Conservation (phyloP, 192 early-diverging fungal species). For the Paraglomus occultum region DNA sequence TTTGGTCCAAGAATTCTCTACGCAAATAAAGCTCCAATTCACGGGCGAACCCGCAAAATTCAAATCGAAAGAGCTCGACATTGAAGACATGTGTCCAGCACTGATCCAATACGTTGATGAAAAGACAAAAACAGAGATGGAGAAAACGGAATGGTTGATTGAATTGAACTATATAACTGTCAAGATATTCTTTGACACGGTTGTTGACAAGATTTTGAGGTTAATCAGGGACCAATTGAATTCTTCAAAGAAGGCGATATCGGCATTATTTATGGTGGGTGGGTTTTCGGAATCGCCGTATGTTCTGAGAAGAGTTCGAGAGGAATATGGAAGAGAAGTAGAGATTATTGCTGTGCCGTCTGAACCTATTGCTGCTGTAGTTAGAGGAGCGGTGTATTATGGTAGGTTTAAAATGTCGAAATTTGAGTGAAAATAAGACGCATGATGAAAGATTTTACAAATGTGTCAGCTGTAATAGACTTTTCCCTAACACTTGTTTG, state of each 20-base stretch:
- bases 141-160: conserved; percentile 42
- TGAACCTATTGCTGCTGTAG: conserved; percentile 49
- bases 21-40: not conserved
- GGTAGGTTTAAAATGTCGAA: too few relatives aligned
- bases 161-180: not conserved
- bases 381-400: conserved; percentile 50
- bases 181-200: conserved; percentile 48
- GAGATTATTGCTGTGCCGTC: conserved; percentile 50
- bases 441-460: too few relatives aligned
- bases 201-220: conserved; percentile 49
- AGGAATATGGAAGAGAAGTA: conserved; percentile 46
- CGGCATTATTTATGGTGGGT: conserved; percentile 44
- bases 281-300: conserved; percentile 55
- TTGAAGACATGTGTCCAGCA: conserved; percentile 9
- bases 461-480: too few relatives aligned
- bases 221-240: conserved; percentile 50
- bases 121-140: conserved; percentile 34
- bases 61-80: not conserved
- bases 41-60: not conserved
- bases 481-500: too few relatives aligned
- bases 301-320: conserved; percentile 45
- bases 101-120: not conserved
- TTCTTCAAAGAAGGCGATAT: conserved; percentile 26
- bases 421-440: too few relatives aligned
- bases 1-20: conserved; percentile 9